These are phyloP conservation scores for Pseudocercospora crystallina DNA, from an alignment of 2,329 filamentous ascomycete species.

Conservation along the genomic window DNA sequence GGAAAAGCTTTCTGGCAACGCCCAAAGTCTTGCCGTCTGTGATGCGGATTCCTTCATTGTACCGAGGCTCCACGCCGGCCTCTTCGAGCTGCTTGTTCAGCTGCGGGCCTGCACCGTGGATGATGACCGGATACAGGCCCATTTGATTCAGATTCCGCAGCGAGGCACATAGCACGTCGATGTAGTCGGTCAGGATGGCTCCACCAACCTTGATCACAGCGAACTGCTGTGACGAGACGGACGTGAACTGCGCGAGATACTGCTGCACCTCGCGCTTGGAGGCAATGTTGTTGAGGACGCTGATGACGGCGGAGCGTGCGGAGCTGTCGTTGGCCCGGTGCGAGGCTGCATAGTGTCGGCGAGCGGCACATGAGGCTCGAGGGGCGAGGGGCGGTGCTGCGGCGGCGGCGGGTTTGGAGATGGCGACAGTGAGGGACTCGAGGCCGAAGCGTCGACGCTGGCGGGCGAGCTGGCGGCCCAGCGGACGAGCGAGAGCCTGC, in stretches of 20 bases:
- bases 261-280: conserved; percentile 96
- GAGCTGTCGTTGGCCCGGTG: conserved; percentile 51
- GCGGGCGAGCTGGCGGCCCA: conserved; percentile 19
- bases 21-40: conserved; percentile 94
- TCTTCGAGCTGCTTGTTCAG: conserved; percentile 87
- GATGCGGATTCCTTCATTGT: conserved; percentile 92
- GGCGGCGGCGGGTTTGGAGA: conserved; percentile 2
- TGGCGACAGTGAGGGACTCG: not conserved
- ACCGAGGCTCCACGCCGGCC: conserved; percentile 90
- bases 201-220: conserved; percentile 98
- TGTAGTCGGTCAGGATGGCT: conserved; percentile 89
- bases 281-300: conserved; percentile 90
- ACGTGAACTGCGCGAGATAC: conserved; percentile 96
- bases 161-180: conserved; percentile 85
- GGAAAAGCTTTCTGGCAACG: conserved; percentile 85
- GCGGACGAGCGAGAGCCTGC: conserved; percentile 17
- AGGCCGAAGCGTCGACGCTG: conserved; percentile 11
- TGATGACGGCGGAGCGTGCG: conserved; percentile 79
- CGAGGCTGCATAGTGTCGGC: conserved; percentile 21
- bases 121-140: conserved; percentile 89
- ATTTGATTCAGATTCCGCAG: conserved; percentile 92
- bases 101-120: conserved; percentile 93
- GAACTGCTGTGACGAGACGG: conserved; percentile 94
- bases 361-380: conserved; percentile 4
- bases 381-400: conserved; percentile 14